These are phyloP conservation scores for Areca catechu DNA, from an alignment of 176 grass and related monocot genomes.

Conservation along the genomic window DNA sequence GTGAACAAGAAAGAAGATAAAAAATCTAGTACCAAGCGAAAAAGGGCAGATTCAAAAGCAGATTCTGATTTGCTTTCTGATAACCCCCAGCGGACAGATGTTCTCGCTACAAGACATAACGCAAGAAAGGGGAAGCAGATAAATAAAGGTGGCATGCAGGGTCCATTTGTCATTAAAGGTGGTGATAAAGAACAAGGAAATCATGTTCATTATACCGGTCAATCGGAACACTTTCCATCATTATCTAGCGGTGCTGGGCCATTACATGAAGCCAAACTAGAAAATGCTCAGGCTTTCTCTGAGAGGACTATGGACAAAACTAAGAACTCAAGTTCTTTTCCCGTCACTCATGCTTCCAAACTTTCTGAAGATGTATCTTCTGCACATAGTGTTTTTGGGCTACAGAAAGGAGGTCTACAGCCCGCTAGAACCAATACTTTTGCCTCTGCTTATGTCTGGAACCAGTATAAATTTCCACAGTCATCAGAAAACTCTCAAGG, in stretches of 20 bases:
- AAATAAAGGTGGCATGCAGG: constrained; percentile 43
- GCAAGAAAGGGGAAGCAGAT: constrained; percentile 62
- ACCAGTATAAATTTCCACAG: constrained; percentile 48
- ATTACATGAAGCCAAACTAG: constrained; percentile 34
- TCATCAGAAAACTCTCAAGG: constrained; percentile 55
- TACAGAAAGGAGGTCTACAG: constrained; percentile 52
- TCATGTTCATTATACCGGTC: constrained; percentile 29
- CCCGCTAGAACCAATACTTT: constrained; percentile 49
- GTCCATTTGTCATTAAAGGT: constrained; percentile 34
- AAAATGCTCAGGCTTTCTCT: constrained; percentile 34
- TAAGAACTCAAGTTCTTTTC: constrained; percentile 43
- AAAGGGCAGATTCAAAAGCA: constrained; percentile 69
- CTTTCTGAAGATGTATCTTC: constrained; percentile 40
- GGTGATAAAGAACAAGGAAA: constrained; percentile 52
- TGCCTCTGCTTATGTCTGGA: constrained; percentile 58
- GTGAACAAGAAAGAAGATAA: constrained; percentile 45
- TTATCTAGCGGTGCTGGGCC: constrained; percentile 40
- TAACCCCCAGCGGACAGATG: constrained; percentile 64
- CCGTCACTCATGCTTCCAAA: constrained; percentile 40
- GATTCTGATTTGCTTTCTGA: constrained; percentile 46
- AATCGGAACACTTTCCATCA: constrained; percentile 28
- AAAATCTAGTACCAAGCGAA: constrained; percentile 61
- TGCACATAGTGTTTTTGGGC: constrained; percentile 41
- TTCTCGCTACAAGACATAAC: constrained; percentile 43
- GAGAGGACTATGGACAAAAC: constrained; percentile 44